Evolutionary conservation across 2,329 filamentous ascomycete species (phyloP), one percentile per base, ranked within the genome.

Genomic region (Pyrenochaeta sp.): DNA sequence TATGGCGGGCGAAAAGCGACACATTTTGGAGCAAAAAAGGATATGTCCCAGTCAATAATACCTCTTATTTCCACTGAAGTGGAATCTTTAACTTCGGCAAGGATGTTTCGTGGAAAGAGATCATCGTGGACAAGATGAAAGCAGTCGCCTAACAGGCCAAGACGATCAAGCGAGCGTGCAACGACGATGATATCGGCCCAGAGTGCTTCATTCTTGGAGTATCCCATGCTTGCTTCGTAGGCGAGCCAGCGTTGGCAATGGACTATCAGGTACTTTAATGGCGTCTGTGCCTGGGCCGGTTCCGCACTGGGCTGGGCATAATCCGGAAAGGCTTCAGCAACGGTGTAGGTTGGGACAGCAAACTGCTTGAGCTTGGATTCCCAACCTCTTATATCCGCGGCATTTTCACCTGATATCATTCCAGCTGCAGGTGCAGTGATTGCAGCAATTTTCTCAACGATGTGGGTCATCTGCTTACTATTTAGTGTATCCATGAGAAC

Each of bases 31-130:
- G 58, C 72, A 27, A 76, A 60, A 0, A 61, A 46, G 0, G 71
- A 67, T 41, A 62, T 57, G 44, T 75, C 72, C 71, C 72, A 74
- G 56, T 74, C 72, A 0, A 75, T 52, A 35, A 75, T 63, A 1
- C 41, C 67, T 0, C 59, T 66, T 9, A 69, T 52, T 15, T 37
- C 7, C n/a, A 53, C 29, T 4, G 23, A 15, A 20, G 36, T 21
- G 4, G 42, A 17, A 1, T 30, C 27, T 2, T 23, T 39, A 10
- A 56, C 45, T 7, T 60, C 42, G 10, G 67, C 60, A 2, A 76
- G 43, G 27, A 75, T 67, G 45, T 76, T 75, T 7, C 62, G 62
- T 7, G 66, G 58, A 1, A 56, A 64, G 9, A 75, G 40, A 45
- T 75, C 69, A 11, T 63, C 45, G 42, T 75, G 73, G 2, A 37